A percentile compares a stretch with the other conserved stretches of the same genome.
phyloP scores from a whole-genome alignment of 2,329 filamentous ascomycete genomes.

The Fusarium dimerum region DNA sequence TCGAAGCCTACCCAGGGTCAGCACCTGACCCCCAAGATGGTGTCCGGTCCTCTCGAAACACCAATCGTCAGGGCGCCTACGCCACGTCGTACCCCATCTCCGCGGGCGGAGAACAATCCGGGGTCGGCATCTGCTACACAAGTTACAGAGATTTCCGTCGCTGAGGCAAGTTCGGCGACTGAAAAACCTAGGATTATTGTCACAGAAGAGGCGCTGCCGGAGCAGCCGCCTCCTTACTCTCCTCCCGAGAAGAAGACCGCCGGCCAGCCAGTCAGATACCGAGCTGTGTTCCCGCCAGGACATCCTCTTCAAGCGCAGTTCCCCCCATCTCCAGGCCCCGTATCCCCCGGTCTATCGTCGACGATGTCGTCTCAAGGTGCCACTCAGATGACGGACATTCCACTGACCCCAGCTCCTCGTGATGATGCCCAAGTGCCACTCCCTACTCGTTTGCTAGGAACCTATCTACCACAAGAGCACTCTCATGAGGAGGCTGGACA shows the following conservation, averaged over 20 bases:
- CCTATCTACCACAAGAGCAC: constrained; percentile 48
- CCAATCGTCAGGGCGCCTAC: constrained; percentile 41
- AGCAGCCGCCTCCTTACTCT: constrained; percentile 59
- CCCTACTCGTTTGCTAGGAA: constrained; percentile 46
- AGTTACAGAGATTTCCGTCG: constrained; percentile 18
- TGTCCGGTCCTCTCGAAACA: constrained; percentile 26
- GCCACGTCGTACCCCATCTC: constrained; percentile 37
- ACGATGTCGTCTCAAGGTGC: constrained; percentile 64
- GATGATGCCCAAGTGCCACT: constrained; percentile 32
- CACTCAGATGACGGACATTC: constrained; percentile 61
- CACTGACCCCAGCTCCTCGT: constrained; percentile 46
- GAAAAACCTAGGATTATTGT: constrained; percentile 44
- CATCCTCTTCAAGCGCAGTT: constrained; percentile 49
- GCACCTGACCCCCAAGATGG: constrained; percentile 17
- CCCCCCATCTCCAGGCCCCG: constrained; percentile 60
- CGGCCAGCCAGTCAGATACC: constrained; percentile 48
- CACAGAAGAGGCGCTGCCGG: constrained; percentile 38
- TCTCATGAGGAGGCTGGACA: constrained; percentile 42
- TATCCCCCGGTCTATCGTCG: constrained; percentile 62
- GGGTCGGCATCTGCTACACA: constrained; percentile 19
- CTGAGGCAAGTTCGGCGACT: constrained; percentile 16
- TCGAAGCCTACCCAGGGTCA: constrained; percentile 15
- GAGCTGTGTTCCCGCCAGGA: constrained; percentile 58
- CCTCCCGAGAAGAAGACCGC: constrained; percentile 41
- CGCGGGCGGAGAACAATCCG: constrained; percentile 17